Evolutionary conservation across 2,329 filamentous ascomycete genomes (phyloP).

Genomic region (Microcyclospora tardicrescens): DNA sequence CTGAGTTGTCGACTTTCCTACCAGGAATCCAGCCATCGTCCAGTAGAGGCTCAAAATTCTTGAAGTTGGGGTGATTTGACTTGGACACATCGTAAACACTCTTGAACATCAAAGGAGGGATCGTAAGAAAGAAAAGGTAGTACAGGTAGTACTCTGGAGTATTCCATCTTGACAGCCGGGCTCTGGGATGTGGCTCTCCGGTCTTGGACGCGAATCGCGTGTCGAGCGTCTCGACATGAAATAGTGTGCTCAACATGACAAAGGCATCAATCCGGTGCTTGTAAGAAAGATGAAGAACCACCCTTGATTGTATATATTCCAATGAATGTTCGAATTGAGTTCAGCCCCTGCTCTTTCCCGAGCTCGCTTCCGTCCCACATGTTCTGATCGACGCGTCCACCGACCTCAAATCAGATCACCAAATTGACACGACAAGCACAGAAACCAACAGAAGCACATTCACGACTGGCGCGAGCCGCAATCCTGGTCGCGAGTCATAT

Average conservation of each 20-base stretch:
- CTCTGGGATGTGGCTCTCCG: constrained; percentile 18
- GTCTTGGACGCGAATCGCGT: constrained; percentile 55
- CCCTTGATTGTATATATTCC: too few species aligned
- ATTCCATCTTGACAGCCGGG: constrained; percentile 63
- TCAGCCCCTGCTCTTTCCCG: too few species aligned
- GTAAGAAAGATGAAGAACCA: too few species aligned
- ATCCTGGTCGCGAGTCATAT: neutral
- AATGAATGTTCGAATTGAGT: too few species aligned
- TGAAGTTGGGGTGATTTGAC: constrained; percentile 73
- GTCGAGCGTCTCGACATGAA: constrained; percentile 56
- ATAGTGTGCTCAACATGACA: constrained; percentile 26
- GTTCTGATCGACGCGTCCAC: too few species aligned
- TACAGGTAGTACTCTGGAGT: constrained; percentile 81
- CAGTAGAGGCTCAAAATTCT: constrained; percentile 57
- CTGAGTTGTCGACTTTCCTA: constrained; percentile 82
- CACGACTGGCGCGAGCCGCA: neutral
- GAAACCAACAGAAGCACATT: too few species aligned
- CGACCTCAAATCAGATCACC: too few species aligned
- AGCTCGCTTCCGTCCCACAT: too few species aligned
- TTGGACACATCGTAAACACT: constrained; percentile 74
- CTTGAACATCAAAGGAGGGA: constrained; percentile 79
- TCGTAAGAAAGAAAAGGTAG: constrained; percentile 51
- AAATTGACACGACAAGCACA: too few species aligned
- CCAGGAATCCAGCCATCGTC: constrained; percentile 83
- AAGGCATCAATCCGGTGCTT: neutral